phyloP scores from a whole-genome alignment of 192 early-diverging fungal species.

The Backusella morwellensis region DNA sequence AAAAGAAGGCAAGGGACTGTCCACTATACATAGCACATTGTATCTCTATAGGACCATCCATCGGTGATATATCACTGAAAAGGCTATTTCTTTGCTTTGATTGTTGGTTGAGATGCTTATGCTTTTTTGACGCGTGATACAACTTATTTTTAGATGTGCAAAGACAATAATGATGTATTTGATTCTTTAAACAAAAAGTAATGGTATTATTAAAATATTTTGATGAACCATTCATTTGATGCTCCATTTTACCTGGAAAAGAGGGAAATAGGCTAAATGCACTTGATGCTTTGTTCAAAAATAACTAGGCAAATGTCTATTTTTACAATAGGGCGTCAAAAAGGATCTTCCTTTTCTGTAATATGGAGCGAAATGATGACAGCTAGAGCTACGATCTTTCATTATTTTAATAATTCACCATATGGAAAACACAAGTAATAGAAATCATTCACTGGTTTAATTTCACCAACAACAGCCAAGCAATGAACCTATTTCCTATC shows the following conservation, averaged over 20 bases:
- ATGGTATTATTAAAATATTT: background rate
- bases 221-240: background rate
- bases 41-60: background rate
- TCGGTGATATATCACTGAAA: background rate
- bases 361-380: background rate
- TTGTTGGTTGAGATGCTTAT: background rate
- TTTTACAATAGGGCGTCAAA: background rate
- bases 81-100: background rate
- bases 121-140: background rate
- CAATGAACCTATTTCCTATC: background rate
- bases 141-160: constrained; percentile 2
- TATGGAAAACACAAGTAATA: too few species aligned
- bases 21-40: too few species aligned
- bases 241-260: background rate
- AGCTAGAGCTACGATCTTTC: background rate
- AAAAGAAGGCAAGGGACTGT: too few species aligned
- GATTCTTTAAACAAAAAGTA: background rate
- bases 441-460: too few species aligned
- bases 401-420: too few species aligned
- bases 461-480: too few species aligned
- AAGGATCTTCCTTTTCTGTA: background rate
- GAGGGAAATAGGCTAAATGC: background rate
- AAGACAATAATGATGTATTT: background rate
- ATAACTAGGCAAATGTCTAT: background rate
- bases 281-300: background rate